Conservation (phyloP, 2,329 filamentous ascomycete genomes). For the Paecilomyces niveus region DNA sequence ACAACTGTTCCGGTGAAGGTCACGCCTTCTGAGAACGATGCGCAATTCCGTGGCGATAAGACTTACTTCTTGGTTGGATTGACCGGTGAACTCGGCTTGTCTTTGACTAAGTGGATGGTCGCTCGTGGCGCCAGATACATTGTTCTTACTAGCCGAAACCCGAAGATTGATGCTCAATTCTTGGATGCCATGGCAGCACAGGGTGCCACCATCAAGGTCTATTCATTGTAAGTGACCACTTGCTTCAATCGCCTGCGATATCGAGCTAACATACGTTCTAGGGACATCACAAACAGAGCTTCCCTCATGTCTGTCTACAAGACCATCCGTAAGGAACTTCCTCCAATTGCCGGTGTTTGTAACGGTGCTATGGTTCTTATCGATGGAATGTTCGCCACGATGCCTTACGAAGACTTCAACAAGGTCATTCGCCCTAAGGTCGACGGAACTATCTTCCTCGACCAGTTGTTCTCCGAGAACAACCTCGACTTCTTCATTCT, state of each 20-base stretch:
- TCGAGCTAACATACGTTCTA: background rate
- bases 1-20: conserved; percentile 1
- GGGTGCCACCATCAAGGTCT: conserved; percentile 3
- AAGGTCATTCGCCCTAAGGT: conserved; percentile 13
- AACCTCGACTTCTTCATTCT: conserved; percentile 28
- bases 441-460: conserved; percentile 9
- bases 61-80: conserved; percentile 13
- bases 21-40: background rate
- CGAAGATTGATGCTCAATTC: conserved; percentile 8
- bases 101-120: conserved; percentile 8
- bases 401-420: conserved; percentile 5
- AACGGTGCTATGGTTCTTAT: conserved; percentile 18
- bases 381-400: conserved; percentile 11
- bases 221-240: background rate
- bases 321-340: conserved; percentile 8
- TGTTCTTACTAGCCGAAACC: conserved; percentile 8
- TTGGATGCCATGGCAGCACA: background rate
- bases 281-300: conserved; percentile 11
- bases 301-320: conserved; percentile 1
- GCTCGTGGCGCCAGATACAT: conserved; percentile 5
- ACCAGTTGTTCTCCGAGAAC: conserved; percentile 14
- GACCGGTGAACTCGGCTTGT: conserved; percentile 7
- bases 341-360: conserved; percentile 18
- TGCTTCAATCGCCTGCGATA: background rate
- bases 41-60: background rate